A percentile compares a stretch with the other conserved stretches of the same genome.
These are phyloP conservation scores for Paradendryphiella salina DNA, from an alignment of 2,329 filamentous ascomycete genomes.

Conservation along the genomic window DNA sequence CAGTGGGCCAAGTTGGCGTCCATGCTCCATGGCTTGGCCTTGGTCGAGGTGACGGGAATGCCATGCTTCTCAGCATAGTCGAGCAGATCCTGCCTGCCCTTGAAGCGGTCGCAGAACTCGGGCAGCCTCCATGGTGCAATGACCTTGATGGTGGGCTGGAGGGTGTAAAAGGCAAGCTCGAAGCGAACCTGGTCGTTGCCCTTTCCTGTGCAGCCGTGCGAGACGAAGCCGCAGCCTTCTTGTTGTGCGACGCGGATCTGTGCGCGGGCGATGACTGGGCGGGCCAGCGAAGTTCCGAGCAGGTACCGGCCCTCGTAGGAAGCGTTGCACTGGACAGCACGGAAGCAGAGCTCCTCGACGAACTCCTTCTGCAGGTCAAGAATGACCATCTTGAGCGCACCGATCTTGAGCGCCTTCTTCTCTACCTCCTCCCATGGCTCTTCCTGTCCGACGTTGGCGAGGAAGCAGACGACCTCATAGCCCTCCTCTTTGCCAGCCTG, in stretches of 20 bases:
- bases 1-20: slow-evolving; percentile 76
- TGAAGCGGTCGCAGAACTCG: slow-evolving; percentile 71
- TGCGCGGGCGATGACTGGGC: slow-evolving; percentile 70
- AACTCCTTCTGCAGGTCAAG: slow-evolving; percentile 73
- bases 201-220: slow-evolving; percentile 51
- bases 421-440: slow-evolving; percentile 59
- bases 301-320: slow-evolving; percentile 58
- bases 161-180: slow-evolving; percentile 64
- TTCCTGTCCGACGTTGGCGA: slow-evolving; percentile 63
- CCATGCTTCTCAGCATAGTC: slow-evolving; percentile 68
- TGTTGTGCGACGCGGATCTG: slow-evolving; percentile 67
- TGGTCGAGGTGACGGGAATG: slow-evolving; percentile 73
- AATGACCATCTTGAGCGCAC: slow-evolving; percentile 66
- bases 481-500: slow-evolving; percentile 50
- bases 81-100: slow-evolving; percentile 71
- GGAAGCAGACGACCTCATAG: slow-evolving; percentile 67
- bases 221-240: slow-evolving; percentile 60
- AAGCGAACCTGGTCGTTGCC: slow-evolving; percentile 69
- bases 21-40: slow-evolving; percentile 60
- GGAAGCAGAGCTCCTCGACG: slow-evolving; percentile 79
- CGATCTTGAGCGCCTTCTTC: slow-evolving; percentile 71
- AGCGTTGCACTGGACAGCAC: slow-evolving; percentile 72
- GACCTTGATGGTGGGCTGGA: slow-evolving; percentile 68
- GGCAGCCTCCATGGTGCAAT: slow-evolving; percentile 76
- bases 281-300: slow-evolving; percentile 65